Conservation (phyloP, 257 asterid species). For the Plantago major region DNA sequence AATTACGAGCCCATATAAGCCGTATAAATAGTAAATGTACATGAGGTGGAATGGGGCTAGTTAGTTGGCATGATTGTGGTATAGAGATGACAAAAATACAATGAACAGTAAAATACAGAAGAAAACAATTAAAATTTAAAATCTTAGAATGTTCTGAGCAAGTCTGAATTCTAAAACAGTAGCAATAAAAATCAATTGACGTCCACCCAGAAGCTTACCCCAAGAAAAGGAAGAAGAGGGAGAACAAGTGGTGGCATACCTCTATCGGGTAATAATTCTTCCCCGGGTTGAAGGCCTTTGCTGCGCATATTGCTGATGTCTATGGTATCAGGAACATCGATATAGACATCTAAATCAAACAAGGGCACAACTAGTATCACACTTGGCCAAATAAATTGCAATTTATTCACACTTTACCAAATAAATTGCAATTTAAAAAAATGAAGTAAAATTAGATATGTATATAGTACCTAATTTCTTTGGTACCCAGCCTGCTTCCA, state of each 20-base stretch:
- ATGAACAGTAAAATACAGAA: constrained; percentile 14
- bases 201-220: not conserved
- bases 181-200: too few species aligned
- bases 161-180: too few species aligned
- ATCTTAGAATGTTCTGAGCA: too few species aligned
- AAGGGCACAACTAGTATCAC: constrained; percentile 18
- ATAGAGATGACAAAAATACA: too few species aligned
- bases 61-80: too few species aligned
- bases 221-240: not conserved
- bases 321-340: constrained; percentile 88
- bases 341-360: constrained; percentile 61
- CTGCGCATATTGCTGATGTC: constrained; percentile 91
- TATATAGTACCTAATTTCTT: constrained; percentile 69
- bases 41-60: too few species aligned
- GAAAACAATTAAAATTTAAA: constrained; percentile 1
- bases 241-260: constrained; percentile 32
- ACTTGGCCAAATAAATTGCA: constrained; percentile 13
- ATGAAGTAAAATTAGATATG: constrained; percentile 20
- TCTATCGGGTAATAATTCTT: constrained; percentile 77
- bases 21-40: too few species aligned
- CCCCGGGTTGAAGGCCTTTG: constrained; percentile 90
- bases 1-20: too few species aligned
- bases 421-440: constrained; percentile 11
- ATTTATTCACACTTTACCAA: constrained; percentile 12
- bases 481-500: constrained; percentile 97